Percentiles rank a stretch among this genome's conserved stretches.
phyloP scores from a whole-genome alignment of 2,329 filamentous ascomycete species.

The Nothophaeocryptopus gaeumannii region DNA sequence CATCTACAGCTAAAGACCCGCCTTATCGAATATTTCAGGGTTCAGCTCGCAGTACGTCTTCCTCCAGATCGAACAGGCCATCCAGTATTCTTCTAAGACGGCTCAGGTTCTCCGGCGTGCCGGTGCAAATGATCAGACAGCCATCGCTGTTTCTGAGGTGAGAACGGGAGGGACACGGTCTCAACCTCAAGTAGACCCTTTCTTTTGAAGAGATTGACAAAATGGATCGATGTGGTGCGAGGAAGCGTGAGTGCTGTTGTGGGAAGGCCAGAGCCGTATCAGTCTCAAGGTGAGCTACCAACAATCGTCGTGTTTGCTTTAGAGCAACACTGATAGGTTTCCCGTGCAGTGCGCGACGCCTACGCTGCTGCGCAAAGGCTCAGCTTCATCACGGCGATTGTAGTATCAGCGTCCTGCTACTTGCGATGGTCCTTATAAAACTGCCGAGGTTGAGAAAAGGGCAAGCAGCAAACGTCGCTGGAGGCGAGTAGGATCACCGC shows the following conservation, averaged over 20 bases:
- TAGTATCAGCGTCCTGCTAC: slow-evolving; percentile 49
- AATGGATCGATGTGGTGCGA: slow-evolving; percentile 50
- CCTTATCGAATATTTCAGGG: too few relatives aligned
- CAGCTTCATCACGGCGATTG: slow-evolving; percentile 45
- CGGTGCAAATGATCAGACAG: too few relatives aligned
- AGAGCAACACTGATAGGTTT: neutral
- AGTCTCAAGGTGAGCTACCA: slow-evolving; percentile 44
- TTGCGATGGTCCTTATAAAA: slow-evolving; percentile 53
- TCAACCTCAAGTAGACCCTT: too few relatives aligned
- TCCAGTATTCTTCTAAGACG: too few relatives aligned
- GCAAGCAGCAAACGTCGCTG: slow-evolving; percentile 5
- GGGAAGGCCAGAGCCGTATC: slow-evolving; percentile 46
- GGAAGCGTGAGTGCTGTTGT: slow-evolving; percentile 50
- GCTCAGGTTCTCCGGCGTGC: too few relatives aligned
- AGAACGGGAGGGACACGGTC: too few relatives aligned
- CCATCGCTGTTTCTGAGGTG: too few relatives aligned
- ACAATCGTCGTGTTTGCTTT: neutral
- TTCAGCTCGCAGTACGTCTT: too few relatives aligned
- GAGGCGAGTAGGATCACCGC: too few relatives aligned
- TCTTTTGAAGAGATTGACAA: slow-evolving; percentile 60
- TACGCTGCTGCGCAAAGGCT: slow-evolving; percentile 39
- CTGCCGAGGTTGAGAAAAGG: slow-evolving; percentile 49
- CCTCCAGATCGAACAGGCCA: too few relatives aligned
- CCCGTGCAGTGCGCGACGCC: slow-evolving; percentile 37
- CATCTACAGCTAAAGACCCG: too few relatives aligned